Conservation (phyloP, 108 stramenopile genomes). For the Epithemia pelagica region DNA sequence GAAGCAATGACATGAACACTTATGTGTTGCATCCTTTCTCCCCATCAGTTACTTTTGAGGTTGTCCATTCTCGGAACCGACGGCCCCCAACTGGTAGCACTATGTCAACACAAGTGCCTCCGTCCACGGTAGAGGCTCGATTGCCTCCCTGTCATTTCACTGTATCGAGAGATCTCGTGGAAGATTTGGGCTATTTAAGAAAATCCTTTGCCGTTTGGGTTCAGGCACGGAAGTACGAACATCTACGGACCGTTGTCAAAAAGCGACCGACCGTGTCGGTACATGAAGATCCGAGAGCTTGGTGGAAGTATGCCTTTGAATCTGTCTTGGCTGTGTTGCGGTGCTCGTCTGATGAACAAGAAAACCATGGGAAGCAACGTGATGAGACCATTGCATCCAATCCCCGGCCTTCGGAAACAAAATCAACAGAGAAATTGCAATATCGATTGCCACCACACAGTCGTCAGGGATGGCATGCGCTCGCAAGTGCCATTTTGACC, state of each 20-base stretch:
- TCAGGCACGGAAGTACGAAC: constrained; percentile 4
- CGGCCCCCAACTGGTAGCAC: neutral
- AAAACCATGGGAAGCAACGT: neutral
- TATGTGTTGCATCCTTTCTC: constrained; percentile 61
- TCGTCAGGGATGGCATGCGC: constrained; percentile 44
- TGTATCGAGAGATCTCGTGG: constrained; percentile 42
- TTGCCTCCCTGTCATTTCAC: constrained; percentile 48
- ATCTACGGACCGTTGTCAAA: neutral
- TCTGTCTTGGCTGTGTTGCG: constrained; percentile 24
- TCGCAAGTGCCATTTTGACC: constrained; percentile 27
- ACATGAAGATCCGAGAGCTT: constrained; percentile 27
- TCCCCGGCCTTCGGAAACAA: neutral
- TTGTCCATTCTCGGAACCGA: constrained; percentile 15
- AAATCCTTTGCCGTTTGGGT: constrained; percentile 48
- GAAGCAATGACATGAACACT: constrained; percentile 20
- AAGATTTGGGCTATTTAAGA: constrained; percentile 63
- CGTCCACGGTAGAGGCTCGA: constrained; percentile 10
- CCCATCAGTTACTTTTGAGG: constrained; percentile 42
- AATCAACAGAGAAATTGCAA: neutral
- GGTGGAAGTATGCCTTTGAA: constrained; percentile 60
- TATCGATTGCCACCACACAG: neutral
- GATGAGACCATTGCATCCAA: neutral
- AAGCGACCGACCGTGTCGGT: constrained; percentile 20
- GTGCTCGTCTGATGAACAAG: neutral
- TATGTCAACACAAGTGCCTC: neutral